Evolutionary conservation across 1,139 yeast genomes (phyloP).

Genomic region (Petasospora fabianii): DNA sequence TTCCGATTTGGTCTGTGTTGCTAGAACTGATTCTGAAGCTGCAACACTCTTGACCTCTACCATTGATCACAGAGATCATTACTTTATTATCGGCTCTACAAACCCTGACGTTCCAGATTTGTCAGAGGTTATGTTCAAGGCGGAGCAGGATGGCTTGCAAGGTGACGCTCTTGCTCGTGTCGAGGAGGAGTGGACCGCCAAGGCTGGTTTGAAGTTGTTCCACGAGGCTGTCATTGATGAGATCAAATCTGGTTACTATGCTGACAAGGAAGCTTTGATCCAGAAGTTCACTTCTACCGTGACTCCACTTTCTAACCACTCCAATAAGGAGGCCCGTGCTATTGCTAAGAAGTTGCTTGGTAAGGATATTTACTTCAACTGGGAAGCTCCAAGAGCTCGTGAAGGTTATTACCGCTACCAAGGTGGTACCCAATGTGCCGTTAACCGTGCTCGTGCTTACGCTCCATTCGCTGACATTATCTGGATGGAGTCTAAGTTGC

Average conservation of each 20-base stretch:
- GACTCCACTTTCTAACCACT: slow-evolving; percentile 69
- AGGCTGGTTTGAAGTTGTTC: slow-evolving; percentile 85
- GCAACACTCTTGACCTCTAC: slow-evolving; percentile 93
- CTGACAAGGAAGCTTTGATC: slow-evolving; percentile 66
- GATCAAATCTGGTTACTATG: slow-evolving; percentile 55
- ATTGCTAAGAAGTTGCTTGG: slow-evolving; percentile 78
- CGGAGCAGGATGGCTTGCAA: slow-evolving; percentile 68
- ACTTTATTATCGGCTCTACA: slow-evolving; percentile 86
- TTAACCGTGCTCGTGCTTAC: slow-evolving; percentile 93
- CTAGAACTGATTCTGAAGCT: slow-evolving; percentile 97
- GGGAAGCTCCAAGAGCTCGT: slow-evolving; percentile 95
- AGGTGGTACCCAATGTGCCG: slow-evolving; percentile 97
- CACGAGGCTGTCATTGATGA: slow-evolving; percentile 89
- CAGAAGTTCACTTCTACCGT: slow-evolving; percentile 64
- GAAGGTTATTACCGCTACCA: slow-evolving; percentile 96
- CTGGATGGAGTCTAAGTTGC: slow-evolving; percentile 98
- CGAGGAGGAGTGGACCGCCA: slow-evolving; percentile 79
- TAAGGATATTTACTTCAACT: slow-evolving; percentile 83
- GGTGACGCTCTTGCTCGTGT: slow-evolving; percentile 69
- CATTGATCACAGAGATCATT: slow-evolving; percentile 92
- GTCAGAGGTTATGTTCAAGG: slow-evolving; percentile 75
- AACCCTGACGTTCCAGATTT: slow-evolving; percentile 69
- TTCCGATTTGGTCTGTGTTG: slow-evolving; percentile 79
- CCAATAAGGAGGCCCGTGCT: slow-evolving; percentile 77
- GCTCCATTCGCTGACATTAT: slow-evolving; percentile 95